Conservation (phyloP, 2,329 filamentous ascomycete genomes). For the Knufia petricola region DNA sequence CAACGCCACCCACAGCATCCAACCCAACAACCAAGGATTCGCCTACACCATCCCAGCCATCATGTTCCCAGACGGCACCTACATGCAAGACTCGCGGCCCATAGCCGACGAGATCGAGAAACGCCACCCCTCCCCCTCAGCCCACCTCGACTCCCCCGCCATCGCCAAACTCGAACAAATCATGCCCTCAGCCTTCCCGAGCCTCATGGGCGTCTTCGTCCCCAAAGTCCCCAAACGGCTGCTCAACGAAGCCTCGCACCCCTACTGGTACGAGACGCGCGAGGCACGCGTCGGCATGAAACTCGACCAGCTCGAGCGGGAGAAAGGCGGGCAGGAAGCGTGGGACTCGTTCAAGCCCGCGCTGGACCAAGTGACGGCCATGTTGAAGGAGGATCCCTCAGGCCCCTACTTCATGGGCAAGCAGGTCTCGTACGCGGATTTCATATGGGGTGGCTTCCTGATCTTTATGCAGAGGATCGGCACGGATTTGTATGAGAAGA, state of each 20-base stretch:
- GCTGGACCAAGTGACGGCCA: conserved; percentile 29
- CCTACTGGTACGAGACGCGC: conserved; percentile 50
- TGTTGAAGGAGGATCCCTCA: conserved; percentile 46
- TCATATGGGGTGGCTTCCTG: conserved; percentile 45
- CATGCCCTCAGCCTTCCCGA: conserved; percentile 26
- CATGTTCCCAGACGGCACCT: conserved; percentile 46
- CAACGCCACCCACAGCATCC: conserved; percentile 27
- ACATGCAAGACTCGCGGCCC: conserved; percentile 53
- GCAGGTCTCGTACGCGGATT: conserved; percentile 47
- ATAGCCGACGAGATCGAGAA: conserved; percentile 54
- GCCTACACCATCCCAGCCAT: conserved; percentile 50
- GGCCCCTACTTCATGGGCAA: conserved; percentile 55
- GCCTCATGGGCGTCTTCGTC: conserved; percentile 37
- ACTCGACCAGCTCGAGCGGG: conserved; percentile 39
- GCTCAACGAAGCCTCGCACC: conserved; percentile 41
- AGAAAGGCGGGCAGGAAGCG: conserved; percentile 40
- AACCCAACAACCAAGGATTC: conserved; percentile 34
- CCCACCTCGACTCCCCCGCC: conserved; percentile 48
- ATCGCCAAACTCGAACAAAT: conserved; percentile 37
- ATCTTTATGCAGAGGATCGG: conserved; percentile 32
- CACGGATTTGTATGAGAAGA: neutral
- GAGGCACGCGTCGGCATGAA: conserved; percentile 41
- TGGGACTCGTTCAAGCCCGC: conserved; percentile 38
- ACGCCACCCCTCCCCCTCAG: conserved; percentile 46
- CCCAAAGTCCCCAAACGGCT: conserved; percentile 42